Evolutionary conservation across 106 monocot genomes (phyloP).

Genomic region (Chionographis japonica): DNA sequence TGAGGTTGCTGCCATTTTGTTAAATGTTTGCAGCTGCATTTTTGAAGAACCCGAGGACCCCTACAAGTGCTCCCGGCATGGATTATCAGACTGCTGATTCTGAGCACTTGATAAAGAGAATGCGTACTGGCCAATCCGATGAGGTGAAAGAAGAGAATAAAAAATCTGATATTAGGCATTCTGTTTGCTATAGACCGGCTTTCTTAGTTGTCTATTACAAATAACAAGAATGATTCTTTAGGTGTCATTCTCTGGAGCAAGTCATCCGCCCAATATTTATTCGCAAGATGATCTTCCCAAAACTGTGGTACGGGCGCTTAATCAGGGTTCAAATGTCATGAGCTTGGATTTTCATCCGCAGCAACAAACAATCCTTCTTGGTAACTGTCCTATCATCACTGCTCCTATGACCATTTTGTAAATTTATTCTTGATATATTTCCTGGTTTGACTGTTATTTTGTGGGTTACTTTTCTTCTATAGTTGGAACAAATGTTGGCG

Average conservation of each 20-base stretch:
- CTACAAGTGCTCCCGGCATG: conserved; percentile 65
- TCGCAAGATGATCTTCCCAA: conserved; percentile 94
- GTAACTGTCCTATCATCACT: conserved; percentile 19
- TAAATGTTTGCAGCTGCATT: conserved; percentile 52
- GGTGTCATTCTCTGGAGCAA: conserved; percentile 76
- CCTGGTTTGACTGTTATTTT: neutral
- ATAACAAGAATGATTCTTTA: conserved; percentile 18
- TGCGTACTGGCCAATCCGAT: conserved; percentile 88
- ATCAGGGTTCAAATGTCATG: conserved; percentile 95
- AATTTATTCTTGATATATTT: neutral
- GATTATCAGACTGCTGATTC: conserved; percentile 95
- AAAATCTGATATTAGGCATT: neutral
- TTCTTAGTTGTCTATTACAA: neutral
- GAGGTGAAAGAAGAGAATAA: conserved; percentile 42
- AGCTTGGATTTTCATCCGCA: conserved; percentile 97
- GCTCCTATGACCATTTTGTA: neutral
- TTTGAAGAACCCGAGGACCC: conserved; percentile 87
- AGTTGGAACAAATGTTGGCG: conserved; percentile 99
- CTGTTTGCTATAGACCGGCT: neutral
- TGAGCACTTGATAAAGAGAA: conserved; percentile 88
- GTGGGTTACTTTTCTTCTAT: neutral
- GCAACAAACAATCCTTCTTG: conserved; percentile 89
- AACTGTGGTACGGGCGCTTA: conserved; percentile 68
- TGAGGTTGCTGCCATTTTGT: neutral
- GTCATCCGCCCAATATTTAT: conserved; percentile 65